phyloP scores from a whole-genome alignment of 1,139 yeast species.

The Yamadazyma friedrichii region DNA sequence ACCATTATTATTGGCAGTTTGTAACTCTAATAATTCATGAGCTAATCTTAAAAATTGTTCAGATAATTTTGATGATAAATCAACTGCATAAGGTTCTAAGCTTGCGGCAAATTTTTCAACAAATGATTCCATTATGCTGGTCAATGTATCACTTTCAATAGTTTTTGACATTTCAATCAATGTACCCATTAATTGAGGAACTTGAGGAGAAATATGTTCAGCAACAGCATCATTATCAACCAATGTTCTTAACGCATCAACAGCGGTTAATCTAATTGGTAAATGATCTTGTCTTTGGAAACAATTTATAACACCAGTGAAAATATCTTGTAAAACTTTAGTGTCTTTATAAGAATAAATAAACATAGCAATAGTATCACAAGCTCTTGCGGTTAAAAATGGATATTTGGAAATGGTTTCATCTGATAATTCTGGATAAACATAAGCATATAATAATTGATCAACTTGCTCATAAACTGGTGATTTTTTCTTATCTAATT shows the following conservation, averaged over 20 bases:
- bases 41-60: conserved; percentile 49
- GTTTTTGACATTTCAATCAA: conserved; percentile 50
- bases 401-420: conserved; percentile 32
- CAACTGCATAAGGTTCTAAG: conserved; percentile 56
- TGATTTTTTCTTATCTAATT: conserved; percentile 36
- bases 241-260: conserved; percentile 52
- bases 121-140: conserved; percentile 56
- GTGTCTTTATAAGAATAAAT: conserved; percentile 39
- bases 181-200: conserved; percentile 53
- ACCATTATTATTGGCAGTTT: conserved; percentile 18
- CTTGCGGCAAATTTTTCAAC: conserved; percentile 53
- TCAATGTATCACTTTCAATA: conserved; percentile 53
- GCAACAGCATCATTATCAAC: conserved; percentile 50
- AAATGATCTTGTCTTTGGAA: conserved; percentile 44
- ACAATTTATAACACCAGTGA: conserved; percentile 44
- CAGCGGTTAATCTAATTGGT: conserved; percentile 52
- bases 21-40: conserved; percentile 39
- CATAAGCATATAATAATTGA: conserved; percentile 40
- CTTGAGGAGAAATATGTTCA: conserved; percentile 45
- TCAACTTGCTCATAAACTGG: conserved; percentile 50
- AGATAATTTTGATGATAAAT: conserved; percentile 46
- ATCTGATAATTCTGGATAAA: conserved; percentile 46
- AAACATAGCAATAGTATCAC: conserved; percentile 53
- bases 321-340: conserved; percentile 42
- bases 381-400: conserved; percentile 56